Conservation (phyloP, 148 eudicot genomes). For the Pouteria glomerata region DNA sequence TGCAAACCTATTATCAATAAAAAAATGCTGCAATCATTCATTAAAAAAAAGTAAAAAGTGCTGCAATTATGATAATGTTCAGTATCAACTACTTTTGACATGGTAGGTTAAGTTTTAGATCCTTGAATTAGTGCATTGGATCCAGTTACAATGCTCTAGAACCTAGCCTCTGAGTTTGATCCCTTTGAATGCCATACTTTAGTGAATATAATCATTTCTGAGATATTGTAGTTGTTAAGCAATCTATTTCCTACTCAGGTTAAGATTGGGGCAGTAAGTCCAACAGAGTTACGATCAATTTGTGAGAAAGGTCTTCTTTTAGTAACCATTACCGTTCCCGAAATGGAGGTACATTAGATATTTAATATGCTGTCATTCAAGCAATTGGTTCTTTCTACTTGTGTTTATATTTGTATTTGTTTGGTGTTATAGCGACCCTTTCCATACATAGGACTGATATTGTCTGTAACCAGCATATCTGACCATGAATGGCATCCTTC, state of each 20-base stretch:
- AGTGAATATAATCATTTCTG: background rate
- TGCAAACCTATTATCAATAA: background rate
- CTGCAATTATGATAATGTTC: background rate
- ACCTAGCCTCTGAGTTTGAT: background rate
- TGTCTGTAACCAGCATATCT: background rate
- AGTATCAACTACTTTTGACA: background rate
- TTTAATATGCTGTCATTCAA: background rate
- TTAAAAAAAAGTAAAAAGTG: too few relatives aligned
- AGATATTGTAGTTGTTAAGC: constrained; percentile 1
- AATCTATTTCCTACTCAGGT: constrained; percentile 34
- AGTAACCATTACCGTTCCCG: constrained; percentile 87
- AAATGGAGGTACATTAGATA: constrained; percentile 73
- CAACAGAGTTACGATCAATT: constrained; percentile 58
- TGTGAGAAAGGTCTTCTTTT: constrained; percentile 93
- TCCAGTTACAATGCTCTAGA: background rate
- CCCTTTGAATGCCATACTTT: background rate
- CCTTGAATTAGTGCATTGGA: background rate
- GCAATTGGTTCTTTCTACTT: constrained; percentile 2
- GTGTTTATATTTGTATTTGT: background rate
- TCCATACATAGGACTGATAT: background rate
- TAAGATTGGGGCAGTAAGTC: constrained; percentile 49
- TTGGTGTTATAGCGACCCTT: background rate
- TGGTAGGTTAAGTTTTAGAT: background rate
- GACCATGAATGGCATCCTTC: background rate
- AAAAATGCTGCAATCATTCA: background rate